Percentiles rank a stretch among this genome's conserved stretches.
Conservation (phyloP, 257 asterid genomes). For the Marsdenia floribunda region DNA sequence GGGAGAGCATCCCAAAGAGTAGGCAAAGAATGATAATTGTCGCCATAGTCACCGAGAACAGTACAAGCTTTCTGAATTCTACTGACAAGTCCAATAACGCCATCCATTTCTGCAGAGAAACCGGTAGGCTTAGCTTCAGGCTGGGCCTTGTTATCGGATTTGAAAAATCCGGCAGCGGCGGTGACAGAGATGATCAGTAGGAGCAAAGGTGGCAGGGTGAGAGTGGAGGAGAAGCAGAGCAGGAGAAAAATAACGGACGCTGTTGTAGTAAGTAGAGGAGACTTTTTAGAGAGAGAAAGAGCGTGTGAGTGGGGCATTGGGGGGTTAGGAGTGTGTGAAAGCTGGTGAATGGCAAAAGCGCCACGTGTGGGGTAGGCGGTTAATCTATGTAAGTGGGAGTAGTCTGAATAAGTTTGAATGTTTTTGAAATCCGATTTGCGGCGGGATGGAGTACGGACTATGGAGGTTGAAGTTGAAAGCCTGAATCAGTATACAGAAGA, state of each 20-base stretch:
- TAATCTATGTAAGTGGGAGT: neutral
- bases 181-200: neutral
- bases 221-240: conserved; percentile 1
- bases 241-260: conserved; percentile 21
- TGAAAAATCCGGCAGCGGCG: conserved; percentile 2
- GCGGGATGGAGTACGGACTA: conserved; percentile 18
- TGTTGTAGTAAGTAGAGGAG: conserved; percentile 11
- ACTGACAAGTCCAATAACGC: conserved; percentile 31
- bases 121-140: conserved; percentile 1
- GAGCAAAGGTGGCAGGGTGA: neutral
- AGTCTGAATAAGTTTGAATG: neutral
- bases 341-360: conserved; percentile 9
- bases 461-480: too few species aligned
- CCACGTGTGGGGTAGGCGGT: conserved; percentile 21
- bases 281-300: conserved; percentile 9
- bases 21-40: conserved; percentile 27
- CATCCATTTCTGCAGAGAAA: conserved; percentile 21
- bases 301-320: neutral
- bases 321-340: neutral
- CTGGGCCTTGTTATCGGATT: neutral
- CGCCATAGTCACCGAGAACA: conserved; percentile 34
- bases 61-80: conserved; percentile 37
- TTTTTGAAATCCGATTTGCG: conserved; percentile 16
- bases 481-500: too few species aligned
- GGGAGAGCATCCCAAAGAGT: conserved; percentile 50